These are phyloP conservation scores for Pichia sp. DNA, from an alignment of 1,139 yeast species.

Conservation along the genomic window DNA sequence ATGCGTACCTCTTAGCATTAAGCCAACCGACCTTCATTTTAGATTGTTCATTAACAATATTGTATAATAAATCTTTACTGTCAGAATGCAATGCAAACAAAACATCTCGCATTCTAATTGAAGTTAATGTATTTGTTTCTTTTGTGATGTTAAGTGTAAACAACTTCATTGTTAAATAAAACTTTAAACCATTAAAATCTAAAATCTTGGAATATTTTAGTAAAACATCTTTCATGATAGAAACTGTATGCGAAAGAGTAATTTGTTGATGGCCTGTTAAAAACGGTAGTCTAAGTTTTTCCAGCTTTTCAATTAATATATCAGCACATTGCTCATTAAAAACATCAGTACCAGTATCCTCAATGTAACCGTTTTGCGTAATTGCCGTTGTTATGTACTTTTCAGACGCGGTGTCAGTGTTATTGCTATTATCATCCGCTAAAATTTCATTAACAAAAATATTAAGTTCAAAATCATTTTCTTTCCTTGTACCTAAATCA, in stretches of 20 bases:
- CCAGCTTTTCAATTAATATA: conserved; percentile 52
- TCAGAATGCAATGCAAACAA: conserved; percentile 86
- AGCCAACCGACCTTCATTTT: conserved; percentile 48
- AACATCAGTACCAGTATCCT: conserved; percentile 27
- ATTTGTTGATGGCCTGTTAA: conserved; percentile 88
- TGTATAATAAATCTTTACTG: conserved; percentile 60
- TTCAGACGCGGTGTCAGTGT: not conserved
- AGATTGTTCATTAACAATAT: conserved; percentile 45
- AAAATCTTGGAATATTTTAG: conserved; percentile 37
- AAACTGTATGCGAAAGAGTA: conserved; percentile 65
- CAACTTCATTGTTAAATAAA: conserved; percentile 64
- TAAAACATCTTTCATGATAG: conserved; percentile 52
- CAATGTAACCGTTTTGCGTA: conserved; percentile 1
- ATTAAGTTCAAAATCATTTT: conserved; percentile 34
- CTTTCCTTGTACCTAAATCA: conserved; percentile 33
- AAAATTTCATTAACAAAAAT: conserved; percentile 30
- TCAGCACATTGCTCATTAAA: conserved; percentile 44
- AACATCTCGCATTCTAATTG: conserved; percentile 70
- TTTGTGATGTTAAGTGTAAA: conserved; percentile 52
- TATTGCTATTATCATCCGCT: conserved; percentile 2
- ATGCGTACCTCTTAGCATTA: conserved; percentile 51
- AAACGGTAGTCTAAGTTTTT: conserved; percentile 64
- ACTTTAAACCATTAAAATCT: conserved; percentile 70
- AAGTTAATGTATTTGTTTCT: conserved; percentile 23
- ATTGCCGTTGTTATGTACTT: not conserved